These are phyloP conservation scores for Erodium moschatum DNA, from an alignment of 441 rosid genomes.

Conservation along the genomic window DNA sequence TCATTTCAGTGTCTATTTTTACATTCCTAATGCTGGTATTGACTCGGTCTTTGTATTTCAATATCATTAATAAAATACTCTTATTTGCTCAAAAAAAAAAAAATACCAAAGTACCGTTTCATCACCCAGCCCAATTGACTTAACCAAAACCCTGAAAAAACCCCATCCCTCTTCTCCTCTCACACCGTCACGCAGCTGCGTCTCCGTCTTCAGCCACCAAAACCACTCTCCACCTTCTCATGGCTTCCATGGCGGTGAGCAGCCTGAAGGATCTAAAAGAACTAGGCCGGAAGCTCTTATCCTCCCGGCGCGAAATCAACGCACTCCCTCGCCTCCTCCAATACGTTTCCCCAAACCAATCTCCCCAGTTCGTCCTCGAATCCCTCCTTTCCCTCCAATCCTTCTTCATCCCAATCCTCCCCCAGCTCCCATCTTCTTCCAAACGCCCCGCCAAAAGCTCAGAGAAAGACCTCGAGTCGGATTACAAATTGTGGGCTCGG, in stretches of 20 bases:
- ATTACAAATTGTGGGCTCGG: constrained; percentile 69
- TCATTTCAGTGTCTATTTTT: too few species aligned
- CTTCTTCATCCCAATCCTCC: constrained; percentile 69
- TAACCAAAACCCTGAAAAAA: too few species aligned
- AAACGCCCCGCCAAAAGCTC: constrained; percentile 20
- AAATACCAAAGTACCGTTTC: too few species aligned
- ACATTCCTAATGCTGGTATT: too few species aligned
- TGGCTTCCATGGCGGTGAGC: constrained; percentile 1
- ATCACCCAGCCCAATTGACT: too few species aligned
- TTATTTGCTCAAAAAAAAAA: too few species aligned
- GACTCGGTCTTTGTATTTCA: too few species aligned
- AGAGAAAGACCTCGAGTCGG: constrained; percentile 39
- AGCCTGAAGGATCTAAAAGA: not conserved
- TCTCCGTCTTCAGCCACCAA: too few species aligned
- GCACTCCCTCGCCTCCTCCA: constrained; percentile 60
- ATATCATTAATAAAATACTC: too few species aligned
- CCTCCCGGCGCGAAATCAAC: constrained; percentile 7
- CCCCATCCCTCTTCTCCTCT: too few species aligned
- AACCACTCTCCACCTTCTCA: not conserved
- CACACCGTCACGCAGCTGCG: too few species aligned
- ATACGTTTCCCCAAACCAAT: constrained; percentile 41
- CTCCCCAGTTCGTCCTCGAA: constrained; percentile 58
- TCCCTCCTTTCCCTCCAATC: constrained; percentile 84
- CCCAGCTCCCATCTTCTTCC: constrained; percentile 46
- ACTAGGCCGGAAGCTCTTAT: not conserved